Conservation (phyloP, 805 yeast genomes). For the Sugiyamaella marilandica region DNA sequence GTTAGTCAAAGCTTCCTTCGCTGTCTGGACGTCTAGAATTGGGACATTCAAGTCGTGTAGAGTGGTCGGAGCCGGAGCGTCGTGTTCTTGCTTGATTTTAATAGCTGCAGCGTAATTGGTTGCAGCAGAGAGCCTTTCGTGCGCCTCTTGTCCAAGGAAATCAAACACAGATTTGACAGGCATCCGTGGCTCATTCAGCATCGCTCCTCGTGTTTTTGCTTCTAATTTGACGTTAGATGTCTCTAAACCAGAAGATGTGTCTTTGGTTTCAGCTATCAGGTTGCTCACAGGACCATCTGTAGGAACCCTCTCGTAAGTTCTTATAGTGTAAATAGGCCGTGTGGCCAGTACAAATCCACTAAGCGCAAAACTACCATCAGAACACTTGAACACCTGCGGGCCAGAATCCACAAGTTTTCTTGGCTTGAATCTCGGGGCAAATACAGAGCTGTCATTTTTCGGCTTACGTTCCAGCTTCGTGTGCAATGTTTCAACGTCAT, state of each 20-base stretch:
- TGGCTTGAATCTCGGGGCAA: constrained; percentile 2
- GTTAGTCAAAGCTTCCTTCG: constrained; percentile 19
- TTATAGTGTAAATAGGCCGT: constrained; percentile 1
- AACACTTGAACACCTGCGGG: not conserved
- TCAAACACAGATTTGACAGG: constrained; percentile 26
- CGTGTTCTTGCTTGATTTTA: not conserved
- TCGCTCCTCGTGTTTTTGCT: constrained; percentile 8
- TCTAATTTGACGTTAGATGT: not conserved
- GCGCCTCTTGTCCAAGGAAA: constrained; percentile 7
- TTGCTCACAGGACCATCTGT: not conserved
- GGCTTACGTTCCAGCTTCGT: not conserved
- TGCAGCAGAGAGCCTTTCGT: not conserved
- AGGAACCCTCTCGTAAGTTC: not conserved
- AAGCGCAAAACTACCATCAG: constrained; percentile 6
- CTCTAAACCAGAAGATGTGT: too few relatives aligned
- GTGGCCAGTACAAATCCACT: constrained; percentile 11
- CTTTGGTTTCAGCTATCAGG: not conserved
- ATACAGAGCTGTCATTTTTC: not conserved
- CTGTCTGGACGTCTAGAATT: constrained; percentile 8
- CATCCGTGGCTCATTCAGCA: constrained; percentile 15
- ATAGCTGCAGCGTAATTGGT: not conserved
- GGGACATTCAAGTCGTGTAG: not conserved
- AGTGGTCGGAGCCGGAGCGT: not conserved
- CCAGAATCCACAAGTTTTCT: not conserved
- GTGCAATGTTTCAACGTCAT: constrained; percentile 22